A percentile compares a stretch with the other conserved stretches of the same genome.
phyloP scores from a whole-genome alignment of 768 basidiomycete genomes.

The Rhizopogon sp. region DNA sequence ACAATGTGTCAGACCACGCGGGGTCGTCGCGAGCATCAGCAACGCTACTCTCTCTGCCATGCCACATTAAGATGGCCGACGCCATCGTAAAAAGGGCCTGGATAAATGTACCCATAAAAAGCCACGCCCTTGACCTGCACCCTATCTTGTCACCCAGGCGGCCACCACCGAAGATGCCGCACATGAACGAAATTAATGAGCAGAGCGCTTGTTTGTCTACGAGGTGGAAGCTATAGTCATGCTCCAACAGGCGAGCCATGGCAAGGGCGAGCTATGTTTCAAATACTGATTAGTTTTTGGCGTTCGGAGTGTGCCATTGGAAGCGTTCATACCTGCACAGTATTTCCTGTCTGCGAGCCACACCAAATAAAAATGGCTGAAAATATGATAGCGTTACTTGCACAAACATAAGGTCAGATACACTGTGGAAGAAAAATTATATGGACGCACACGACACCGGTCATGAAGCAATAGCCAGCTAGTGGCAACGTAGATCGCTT shows the following conservation, averaged over 20 bases:
- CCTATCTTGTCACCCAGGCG: slow-evolving; percentile 73
- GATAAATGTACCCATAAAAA: slow-evolving; percentile 59
- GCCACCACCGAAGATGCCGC: slow-evolving; percentile 61
- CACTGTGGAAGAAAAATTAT: not conserved
- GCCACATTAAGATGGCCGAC: slow-evolving; percentile 62
- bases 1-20: slow-evolving; percentile 58
- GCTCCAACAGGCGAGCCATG: slow-evolving; percentile 63
- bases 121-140: slow-evolving; percentile 62
- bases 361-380: slow-evolving; percentile 77
- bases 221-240: slow-evolving; percentile 58
- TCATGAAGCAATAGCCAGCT: slow-evolving; percentile 67
- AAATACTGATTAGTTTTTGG: not conserved
- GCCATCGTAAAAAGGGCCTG: slow-evolving; percentile 74
- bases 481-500: slow-evolving; percentile 40
- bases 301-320: not conserved
- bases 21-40: slow-evolving; percentile 51
- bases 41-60: slow-evolving; percentile 51
- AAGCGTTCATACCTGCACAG: slow-evolving; percentile 45
- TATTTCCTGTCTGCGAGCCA: slow-evolving; percentile 76
- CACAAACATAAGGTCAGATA: not conserved
- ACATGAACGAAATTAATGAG: slow-evolving; percentile 64
- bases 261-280: slow-evolving; percentile 63
- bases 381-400: slow-evolving; percentile 67
- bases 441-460: slow-evolving; percentile 55
- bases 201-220: slow-evolving; percentile 76